phyloP scores from a whole-genome alignment of 2,329 filamentous ascomycete genomes.

The Hymenoscyphus linearis region DNA sequence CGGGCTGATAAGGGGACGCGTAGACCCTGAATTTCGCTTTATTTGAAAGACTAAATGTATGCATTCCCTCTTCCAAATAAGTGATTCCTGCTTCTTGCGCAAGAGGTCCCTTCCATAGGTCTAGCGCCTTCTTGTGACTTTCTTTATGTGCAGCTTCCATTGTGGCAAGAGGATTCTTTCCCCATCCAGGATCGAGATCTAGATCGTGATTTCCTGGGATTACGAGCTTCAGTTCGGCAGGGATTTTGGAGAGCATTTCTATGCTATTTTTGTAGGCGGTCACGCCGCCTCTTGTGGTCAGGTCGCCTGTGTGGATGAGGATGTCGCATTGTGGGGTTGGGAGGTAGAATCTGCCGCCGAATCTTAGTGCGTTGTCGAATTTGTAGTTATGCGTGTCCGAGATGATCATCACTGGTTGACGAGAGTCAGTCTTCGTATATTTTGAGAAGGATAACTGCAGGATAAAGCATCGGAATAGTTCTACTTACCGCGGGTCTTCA shows the following conservation, averaged over 20 bases:
- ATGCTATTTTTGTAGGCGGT: slow-evolving; percentile 28
- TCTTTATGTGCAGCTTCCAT: neutral
- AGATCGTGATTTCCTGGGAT: slow-evolving; percentile 60
- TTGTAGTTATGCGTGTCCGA: slow-evolving; percentile 16
- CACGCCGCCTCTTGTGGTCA: slow-evolving; percentile 29
- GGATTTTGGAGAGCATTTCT: slow-evolving; percentile 28
- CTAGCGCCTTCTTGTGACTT: slow-evolving; percentile 8
- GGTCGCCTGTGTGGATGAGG: slow-evolving; percentile 36
- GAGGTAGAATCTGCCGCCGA: neutral
- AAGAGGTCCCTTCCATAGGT: slow-evolving; percentile 14
- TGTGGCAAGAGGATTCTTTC: neutral
- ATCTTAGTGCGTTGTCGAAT: slow-evolving; percentile 1
- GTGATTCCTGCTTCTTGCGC: slow-evolving; percentile 17
- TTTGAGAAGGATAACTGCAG: neutral
- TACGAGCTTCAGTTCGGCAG: slow-evolving; percentile 53
- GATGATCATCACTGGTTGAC: slow-evolving; percentile 11
- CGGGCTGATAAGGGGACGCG: slow-evolving; percentile 27
- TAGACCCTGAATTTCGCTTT: slow-evolving; percentile 27
- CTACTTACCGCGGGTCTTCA: neutral
- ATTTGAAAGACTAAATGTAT: slow-evolving; percentile 23
- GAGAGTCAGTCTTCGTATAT: neutral
- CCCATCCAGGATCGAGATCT: slow-evolving; percentile 34
- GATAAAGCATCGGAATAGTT: neutral
- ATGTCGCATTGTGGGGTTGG: slow-evolving; percentile 29
- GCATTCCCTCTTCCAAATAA: slow-evolving; percentile 26